Evolutionary conservation across 331 rosid genomes (phyloP).

Genomic region (Stylosanthes scabra): DNA sequence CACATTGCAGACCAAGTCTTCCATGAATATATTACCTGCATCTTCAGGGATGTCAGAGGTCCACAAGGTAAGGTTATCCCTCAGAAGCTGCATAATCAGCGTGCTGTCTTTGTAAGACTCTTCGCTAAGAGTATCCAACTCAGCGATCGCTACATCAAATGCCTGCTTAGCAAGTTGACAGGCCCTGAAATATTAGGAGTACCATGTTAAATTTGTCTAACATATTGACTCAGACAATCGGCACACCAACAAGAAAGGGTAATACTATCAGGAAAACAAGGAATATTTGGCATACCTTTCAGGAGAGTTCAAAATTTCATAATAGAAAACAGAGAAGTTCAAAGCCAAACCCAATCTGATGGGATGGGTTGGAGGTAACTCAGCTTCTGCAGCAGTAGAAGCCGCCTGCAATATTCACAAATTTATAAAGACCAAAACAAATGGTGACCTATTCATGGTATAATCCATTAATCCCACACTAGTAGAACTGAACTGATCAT

Average conservation of each 20-base stretch:
- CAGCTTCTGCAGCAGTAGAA: constrained; percentile 57
- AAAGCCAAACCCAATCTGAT: constrained; percentile 71
- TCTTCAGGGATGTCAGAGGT: constrained; percentile 76
- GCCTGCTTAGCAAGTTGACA: constrained; percentile 77
- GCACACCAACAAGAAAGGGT: background rate
- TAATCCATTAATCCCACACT: constrained; percentile 25
- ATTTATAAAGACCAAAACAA: constrained; percentile 16
- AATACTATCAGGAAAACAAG: background rate
- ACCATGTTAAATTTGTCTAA: constrained; percentile 16
- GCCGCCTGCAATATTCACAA: constrained; percentile 52
- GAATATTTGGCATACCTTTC: constrained; percentile 53
- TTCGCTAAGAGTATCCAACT: constrained; percentile 64
- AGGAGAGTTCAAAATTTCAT: constrained; percentile 74
- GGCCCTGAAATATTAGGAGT: constrained; percentile 54
- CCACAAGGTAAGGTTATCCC: constrained; percentile 79
- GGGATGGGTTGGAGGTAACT: constrained; percentile 64
- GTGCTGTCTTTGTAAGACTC: constrained; percentile 79
- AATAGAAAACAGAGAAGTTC: constrained; percentile 73
- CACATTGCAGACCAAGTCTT: background rate
- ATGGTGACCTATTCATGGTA: constrained; percentile 11
- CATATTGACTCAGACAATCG: background rate
- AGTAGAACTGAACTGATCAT: background rate
- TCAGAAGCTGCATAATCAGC: constrained; percentile 69
- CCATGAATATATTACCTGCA: constrained; percentile 55
- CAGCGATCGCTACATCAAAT: constrained; percentile 72